phyloP scores from a whole-genome alignment of 2,329 filamentous ascomycete genomes.

The Alternaria triticina region DNA sequence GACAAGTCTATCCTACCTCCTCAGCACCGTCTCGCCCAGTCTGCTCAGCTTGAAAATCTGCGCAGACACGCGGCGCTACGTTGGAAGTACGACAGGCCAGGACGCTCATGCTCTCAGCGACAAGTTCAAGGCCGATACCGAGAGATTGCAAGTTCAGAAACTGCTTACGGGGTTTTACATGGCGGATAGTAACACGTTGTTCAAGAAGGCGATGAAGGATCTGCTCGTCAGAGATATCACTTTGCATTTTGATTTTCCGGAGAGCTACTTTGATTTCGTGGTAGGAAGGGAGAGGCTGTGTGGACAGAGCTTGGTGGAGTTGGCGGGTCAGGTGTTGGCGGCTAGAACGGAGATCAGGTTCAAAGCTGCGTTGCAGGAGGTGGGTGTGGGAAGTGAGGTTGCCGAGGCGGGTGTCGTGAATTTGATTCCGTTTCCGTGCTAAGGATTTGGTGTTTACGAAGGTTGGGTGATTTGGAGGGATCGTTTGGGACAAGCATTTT shows the following conservation, averaged over 20 bases:
- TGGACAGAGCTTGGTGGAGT: slow-evolving; percentile 26
- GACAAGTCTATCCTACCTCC: slow-evolving; percentile 22
- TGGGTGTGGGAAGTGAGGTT: slow-evolving; percentile 18
- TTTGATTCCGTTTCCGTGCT: slow-evolving; percentile 3
- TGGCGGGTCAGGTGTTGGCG: slow-evolving; percentile 39
- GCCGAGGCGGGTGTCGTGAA: slow-evolving; percentile 2
- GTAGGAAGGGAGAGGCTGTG: slow-evolving; percentile 20
- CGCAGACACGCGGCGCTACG: slow-evolving; percentile 23
- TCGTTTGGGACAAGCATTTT: neutral
- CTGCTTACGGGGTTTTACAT: slow-evolving; percentile 33
- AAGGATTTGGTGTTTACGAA: neutral
- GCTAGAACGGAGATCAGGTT: slow-evolving; percentile 36
- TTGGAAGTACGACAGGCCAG: neutral
- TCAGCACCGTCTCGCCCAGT: slow-evolving; percentile 13
- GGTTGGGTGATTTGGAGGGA: neutral
- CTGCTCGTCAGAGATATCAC: slow-evolving; percentile 17
- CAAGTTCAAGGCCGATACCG: slow-evolving; percentile 1
- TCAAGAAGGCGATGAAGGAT: slow-evolving; percentile 21
- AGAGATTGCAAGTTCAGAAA: slow-evolving; percentile 24
- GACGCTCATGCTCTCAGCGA: neutral
- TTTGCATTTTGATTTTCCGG: slow-evolving; percentile 37
- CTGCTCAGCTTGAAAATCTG: slow-evolving; percentile 18
- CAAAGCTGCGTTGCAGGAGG: slow-evolving; percentile 23
- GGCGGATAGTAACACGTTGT: slow-evolving; percentile 25
- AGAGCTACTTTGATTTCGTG: slow-evolving; percentile 33